Percentiles rank a stretch among this genome's conserved stretches.
Evolutionary conservation across 352 stramenopile genomes (phyloP).

Genomic region (Hyaloperonospora brassicae): DNA sequence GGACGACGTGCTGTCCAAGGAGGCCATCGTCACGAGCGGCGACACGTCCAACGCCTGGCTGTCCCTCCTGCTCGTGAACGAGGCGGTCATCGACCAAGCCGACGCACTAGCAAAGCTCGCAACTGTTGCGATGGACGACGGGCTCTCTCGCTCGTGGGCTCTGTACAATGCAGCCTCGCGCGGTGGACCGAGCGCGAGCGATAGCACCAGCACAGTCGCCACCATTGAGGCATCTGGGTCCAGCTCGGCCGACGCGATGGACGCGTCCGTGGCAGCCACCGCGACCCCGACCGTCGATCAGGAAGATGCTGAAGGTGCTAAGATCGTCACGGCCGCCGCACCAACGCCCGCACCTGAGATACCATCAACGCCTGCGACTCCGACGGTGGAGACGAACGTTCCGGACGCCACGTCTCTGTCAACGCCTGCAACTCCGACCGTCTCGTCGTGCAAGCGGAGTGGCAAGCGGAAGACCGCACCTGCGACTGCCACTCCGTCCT

Average conservation of each 20-base stretch:
- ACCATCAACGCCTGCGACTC: too few species aligned
- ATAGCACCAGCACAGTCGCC: constrained; percentile 3
- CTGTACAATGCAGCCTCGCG: constrained; percentile 28
- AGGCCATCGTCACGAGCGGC: constrained; percentile 36
- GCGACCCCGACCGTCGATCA: constrained; percentile 1
- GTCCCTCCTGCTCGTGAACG: constrained; percentile 61
- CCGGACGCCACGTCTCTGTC: too few species aligned
- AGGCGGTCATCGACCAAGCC: constrained; percentile 46
- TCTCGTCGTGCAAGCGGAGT: too few species aligned
- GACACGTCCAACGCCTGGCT: constrained; percentile 51
- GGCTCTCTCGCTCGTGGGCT: constrained; percentile 54
- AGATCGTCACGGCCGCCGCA: too few species aligned
- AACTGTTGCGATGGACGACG: constrained; percentile 49
- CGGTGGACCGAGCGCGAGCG: constrained; percentile 12
- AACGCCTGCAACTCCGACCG: too few species aligned
- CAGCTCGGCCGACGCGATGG: neutral
- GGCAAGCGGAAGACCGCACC: too few species aligned
- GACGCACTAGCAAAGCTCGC: constrained; percentile 34
- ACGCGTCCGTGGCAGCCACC: neutral
- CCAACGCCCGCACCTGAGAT: too few species aligned
- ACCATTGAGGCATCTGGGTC: constrained; percentile 2
- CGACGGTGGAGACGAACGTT: too few species aligned
- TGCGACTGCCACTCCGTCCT: too few species aligned
- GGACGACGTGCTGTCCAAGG: constrained; percentile 59
- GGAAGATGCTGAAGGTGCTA: too few species aligned